Conservation (phyloP, 179 eudicot species). For the Nepenthes alata region DNA sequence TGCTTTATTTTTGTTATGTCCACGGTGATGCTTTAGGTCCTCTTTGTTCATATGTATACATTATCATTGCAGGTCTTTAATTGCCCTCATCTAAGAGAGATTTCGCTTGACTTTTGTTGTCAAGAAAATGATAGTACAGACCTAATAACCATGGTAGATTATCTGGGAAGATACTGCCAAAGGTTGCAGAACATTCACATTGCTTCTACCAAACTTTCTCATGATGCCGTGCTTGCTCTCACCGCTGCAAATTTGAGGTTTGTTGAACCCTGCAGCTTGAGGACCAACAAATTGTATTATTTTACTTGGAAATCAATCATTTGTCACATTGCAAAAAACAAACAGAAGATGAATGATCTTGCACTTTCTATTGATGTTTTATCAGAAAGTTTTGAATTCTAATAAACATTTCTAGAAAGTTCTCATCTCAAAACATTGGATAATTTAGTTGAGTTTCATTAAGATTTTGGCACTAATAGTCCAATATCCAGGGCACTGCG, state of each 20-base stretch:
- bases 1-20: neutral
- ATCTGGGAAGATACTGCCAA: slow-evolving; percentile 69
- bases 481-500: slow-evolving; percentile 52
- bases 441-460: neutral
- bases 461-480: neutral
- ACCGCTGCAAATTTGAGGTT: slow-evolving; percentile 74
- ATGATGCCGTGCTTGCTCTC: slow-evolving; percentile 74
- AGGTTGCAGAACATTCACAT: slow-evolving; percentile 70
- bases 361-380: too few relatives aligned
- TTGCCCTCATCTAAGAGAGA: slow-evolving; percentile 71
- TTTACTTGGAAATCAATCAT: too few relatives aligned
- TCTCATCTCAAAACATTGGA: neutral
- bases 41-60: slow-evolving; percentile 5
- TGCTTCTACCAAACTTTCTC: slow-evolving; percentile 61
- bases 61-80: slow-evolving; percentile 42
- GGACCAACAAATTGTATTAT: neutral
- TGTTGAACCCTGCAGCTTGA: slow-evolving; percentile 3
- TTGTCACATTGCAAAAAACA: neutral
- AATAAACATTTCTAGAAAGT: too few relatives aligned
- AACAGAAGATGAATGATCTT: neutral
- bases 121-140: slow-evolving; percentile 71
- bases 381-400: too few relatives aligned
- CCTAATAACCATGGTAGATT: slow-evolving; percentile 51
- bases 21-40: neutral
- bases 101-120: slow-evolving; percentile 62